Evolutionary conservation across 2,329 filamentous ascomycete genomes (phyloP).

Genomic region (Paracoccidioides lutzii): DNA sequence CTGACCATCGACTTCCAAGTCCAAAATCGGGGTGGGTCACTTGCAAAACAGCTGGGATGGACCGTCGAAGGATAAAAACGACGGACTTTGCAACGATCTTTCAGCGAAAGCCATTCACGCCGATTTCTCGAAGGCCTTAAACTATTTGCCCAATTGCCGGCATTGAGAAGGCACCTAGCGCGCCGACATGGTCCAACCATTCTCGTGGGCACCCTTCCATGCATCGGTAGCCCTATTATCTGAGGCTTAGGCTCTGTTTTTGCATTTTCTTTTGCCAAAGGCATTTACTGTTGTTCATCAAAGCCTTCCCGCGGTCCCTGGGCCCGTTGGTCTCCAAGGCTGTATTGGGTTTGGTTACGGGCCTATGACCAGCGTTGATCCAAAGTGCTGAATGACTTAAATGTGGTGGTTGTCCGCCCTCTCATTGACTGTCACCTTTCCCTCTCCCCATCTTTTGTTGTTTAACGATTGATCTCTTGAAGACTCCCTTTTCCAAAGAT

Average conservation of each 20-base stretch:
- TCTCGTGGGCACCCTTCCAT: slow-evolving; percentile 8
- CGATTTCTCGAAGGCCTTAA: not conserved
- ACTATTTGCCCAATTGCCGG: slow-evolving; percentile 6
- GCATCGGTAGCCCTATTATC: slow-evolving; percentile 5
- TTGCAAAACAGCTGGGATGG: slow-evolving; percentile 7
- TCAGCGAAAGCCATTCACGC: slow-evolving; percentile 3
- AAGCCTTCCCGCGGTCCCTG: slow-evolving; percentile 2
- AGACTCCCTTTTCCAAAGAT: not conserved
- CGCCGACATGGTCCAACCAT: slow-evolving; percentile 6
- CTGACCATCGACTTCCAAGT: not conserved
- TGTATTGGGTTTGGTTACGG: slow-evolving; percentile 4
- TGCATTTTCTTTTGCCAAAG: not conserved
- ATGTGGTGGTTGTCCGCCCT: not conserved
- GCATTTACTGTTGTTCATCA: slow-evolving; percentile 2
- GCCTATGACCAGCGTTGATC: slow-evolving; percentile 1
- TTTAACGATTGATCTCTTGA: not conserved
- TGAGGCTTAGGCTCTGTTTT: slow-evolving; percentile 3
- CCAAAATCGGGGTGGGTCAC: not conserved
- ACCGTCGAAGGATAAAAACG: slow-evolving; percentile 5
- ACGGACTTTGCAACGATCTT: slow-evolving; percentile 9
- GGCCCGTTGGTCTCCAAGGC: slow-evolving; percentile 7
- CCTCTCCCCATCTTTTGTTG: slow-evolving; percentile 4
- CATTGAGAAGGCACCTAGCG: not conserved
- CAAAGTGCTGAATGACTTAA: not conserved
- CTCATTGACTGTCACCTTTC: not conserved